Base-by-base conservation (phyloP, 306 rosid genomes). In the Vicia villosa region DNA sequence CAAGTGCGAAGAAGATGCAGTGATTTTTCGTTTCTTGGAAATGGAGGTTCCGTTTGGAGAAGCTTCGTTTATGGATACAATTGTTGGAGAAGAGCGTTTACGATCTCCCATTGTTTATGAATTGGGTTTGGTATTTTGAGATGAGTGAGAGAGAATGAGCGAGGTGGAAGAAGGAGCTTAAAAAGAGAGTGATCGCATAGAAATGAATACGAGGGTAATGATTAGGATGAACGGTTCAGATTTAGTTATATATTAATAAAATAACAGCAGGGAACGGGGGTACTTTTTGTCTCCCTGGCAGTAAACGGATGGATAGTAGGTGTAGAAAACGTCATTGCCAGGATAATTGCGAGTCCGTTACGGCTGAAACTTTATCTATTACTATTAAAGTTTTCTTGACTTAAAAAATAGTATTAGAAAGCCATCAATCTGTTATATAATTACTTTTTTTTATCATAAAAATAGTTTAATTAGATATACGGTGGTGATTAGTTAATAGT, bases 11-110 rank as follows among this genome's bases (percentile, higher is more conserved):
- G 49, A 13, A 24, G 55, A 12, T 45, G 70, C 11, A 3, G 36
- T 47, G 3, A 66, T 54, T 74, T 81, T 90, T 70, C 83, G 82
- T 67, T 80, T 86, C 80, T 90, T 92, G 5, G 91, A 80, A 62
- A 74, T 32, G 58, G 21, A 62, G 17, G 72, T 66, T 36, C 57
- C n/a, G 40, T 49, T 59, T 9, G 84, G 70, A 66, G 85, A 79
- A 65, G 75, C 55, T 9, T 83, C 81, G 40, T 82, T 84, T 50
- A 74, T 77, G 12, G 68, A 74, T 3, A 66, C 45, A 59, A 74
- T 52, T 66, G 69, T 74, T 20, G 54, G 75, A 40, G 78, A 73
- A 81, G 68, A 72, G 67, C 97, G 85, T 80, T 86, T 86, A 38
- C 66, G 63, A 10, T 80, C 87, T 4, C 77, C 63, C 91, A 84